Conservation (phyloP, 2,329 filamentous ascomycete genomes). For the Colletotrichum sp. region DNA sequence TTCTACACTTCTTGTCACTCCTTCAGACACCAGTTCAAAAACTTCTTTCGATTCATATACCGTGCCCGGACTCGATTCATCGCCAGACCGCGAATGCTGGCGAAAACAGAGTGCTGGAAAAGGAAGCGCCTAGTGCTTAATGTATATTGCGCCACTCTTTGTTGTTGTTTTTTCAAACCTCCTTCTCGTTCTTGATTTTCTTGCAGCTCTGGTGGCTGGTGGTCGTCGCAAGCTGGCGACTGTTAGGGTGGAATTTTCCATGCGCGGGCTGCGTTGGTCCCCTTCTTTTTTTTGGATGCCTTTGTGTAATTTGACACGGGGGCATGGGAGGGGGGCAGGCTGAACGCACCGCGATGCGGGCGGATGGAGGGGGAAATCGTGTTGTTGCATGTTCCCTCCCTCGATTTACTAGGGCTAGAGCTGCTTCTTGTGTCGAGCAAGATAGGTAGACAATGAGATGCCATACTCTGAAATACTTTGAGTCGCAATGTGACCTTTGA, state of each 20-base stretch:
- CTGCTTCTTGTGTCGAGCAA: constrained; percentile 8
- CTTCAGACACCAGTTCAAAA: constrained; percentile 22
- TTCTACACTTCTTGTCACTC: constrained; percentile 38
- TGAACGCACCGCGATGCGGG: not conserved
- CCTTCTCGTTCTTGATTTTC: constrained; percentile 7
- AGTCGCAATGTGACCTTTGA: not conserved
- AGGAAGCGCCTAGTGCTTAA: constrained; percentile 23
- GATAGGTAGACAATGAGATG: constrained; percentile 16
- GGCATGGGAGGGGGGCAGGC: not conserved
- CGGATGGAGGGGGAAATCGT: not conserved
- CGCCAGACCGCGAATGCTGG: constrained; percentile 2
- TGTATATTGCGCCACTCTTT: constrained; percentile 19
- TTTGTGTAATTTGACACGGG: not conserved
- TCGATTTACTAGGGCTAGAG: not conserved
- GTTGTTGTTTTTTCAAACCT: not conserved
- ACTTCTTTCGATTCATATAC: constrained; percentile 25
- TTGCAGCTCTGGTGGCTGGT: constrained; percentile 19
- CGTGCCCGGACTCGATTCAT: constrained; percentile 15
- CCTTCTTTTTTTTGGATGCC: constrained; percentile 2
- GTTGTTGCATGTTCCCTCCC: not conserved
- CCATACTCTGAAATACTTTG: not conserved
- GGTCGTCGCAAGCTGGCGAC: not conserved
- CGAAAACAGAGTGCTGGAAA: not conserved
- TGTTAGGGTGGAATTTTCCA: not conserved
- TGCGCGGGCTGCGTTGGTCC: not conserved